These are phyloP conservation scores for Tephrocybe rancida DNA, from an alignment of 768 basidiomycete genomes.

Conservation along the genomic window DNA sequence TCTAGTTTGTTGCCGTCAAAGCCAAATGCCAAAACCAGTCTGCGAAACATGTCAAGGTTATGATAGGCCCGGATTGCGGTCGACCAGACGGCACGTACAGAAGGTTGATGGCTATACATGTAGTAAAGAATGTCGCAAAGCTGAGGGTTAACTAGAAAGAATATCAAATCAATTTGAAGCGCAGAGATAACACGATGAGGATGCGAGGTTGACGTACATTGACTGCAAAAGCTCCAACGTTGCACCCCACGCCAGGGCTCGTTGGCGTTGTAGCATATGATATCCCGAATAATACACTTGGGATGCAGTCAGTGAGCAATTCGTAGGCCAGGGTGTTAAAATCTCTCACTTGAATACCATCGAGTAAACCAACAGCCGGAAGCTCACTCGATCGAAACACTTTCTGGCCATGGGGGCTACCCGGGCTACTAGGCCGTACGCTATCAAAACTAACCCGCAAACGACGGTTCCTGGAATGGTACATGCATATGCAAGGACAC, in stretches of 20 bases:
- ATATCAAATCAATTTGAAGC: no score
- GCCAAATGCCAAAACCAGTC: slow-evolving; percentile 25
- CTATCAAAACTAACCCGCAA: slow-evolving; percentile 9
- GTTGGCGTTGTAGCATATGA: slow-evolving; percentile 8
- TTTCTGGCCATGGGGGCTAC: background rate
- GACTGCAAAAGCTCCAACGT: slow-evolving; percentile 22
- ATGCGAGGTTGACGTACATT: slow-evolving; percentile 17
- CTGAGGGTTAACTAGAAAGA: background rate
- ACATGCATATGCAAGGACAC: slow-evolving; percentile 5
- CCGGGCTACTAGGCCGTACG: slow-evolving; percentile 7
- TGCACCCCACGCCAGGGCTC: slow-evolving; percentile 17
- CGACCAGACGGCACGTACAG: slow-evolving; percentile 14
- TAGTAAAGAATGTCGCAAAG: slow-evolving; percentile 26
- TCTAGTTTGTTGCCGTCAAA: slow-evolving; percentile 26
- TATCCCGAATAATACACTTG: slow-evolving; percentile 24
- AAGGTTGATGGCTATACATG: slow-evolving; percentile 28
- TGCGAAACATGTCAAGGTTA: background rate
- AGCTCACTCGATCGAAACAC: slow-evolving; percentile 17
- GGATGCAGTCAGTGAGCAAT: no score
- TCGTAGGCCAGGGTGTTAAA: background rate
- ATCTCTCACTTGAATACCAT: slow-evolving; percentile 14
- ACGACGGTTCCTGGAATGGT: slow-evolving; percentile 12
- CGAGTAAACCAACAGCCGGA: slow-evolving; percentile 10
- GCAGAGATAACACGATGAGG: background rate
- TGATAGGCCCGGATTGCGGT: background rate